Evolutionary conservation across 345 rosid species (phyloP), one percentile per base, ranked within the genome.

Genomic region (Jatropha curcas): DNA sequence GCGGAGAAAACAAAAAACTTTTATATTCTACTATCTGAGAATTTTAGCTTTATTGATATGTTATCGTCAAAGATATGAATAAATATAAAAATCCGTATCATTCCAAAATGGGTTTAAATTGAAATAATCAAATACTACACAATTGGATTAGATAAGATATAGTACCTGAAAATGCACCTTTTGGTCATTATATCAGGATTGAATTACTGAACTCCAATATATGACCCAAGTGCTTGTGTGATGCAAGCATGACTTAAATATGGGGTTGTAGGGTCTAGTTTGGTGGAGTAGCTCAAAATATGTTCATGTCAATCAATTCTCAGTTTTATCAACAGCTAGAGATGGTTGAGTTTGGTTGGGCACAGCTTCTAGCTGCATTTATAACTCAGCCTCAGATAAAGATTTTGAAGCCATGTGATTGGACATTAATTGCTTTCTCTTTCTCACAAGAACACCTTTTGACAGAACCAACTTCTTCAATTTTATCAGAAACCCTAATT

Each of bases 201-300:
- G 55, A 30, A 39, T 37, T 34, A 37, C 66, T 59, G 50, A 41
- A 45, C 2, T 43, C 25, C 52, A 33, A 43, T 20, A 48, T 66
- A 55, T 34, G 24, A 65, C 11, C 11, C 50, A 45, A 45, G 50
- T 45, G 50, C 17, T 5, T 14, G 33, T 28, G 25, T 31, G 37
- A 33, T 35, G 53, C 52, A 45, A 5, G 73, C 69, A 59, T 52
- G 71, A 51, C 35, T 4, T 56, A 68, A 50, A 75, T 55, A 52
- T 62, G 48, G 17, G 50, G 2, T 41, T 5, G 63, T 5, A 24
- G 55, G 48, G 41, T 45, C 25, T 3, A n/a, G 30, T 45, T 37
- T 52, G 73, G 80, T 75, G 53, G 53, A 16, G 17, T 46, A 33
- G 75, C 70, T 74, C 56, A n/a, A 71, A 61, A 53, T 72, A 24